A percentile compares a stretch with the other conserved stretches of the same genome.
Conservation (phyloP, 1,139 yeast species). For the Hemisphaericaspora xylofermentans region DNA sequence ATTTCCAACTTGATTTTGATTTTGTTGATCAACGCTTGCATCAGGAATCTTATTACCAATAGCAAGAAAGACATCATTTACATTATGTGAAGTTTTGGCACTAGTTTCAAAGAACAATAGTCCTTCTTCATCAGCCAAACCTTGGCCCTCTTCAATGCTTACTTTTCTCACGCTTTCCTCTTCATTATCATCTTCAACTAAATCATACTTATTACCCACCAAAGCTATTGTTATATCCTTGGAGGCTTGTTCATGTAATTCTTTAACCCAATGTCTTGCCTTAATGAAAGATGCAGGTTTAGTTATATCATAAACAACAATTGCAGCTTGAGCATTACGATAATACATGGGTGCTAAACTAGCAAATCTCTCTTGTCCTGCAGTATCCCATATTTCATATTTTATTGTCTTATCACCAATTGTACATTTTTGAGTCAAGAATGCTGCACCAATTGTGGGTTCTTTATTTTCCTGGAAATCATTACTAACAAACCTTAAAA, state of each 20-base stretch:
- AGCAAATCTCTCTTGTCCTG: constrained; percentile 97
- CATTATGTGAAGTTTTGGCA: constrained; percentile 87
- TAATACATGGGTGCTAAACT: constrained; percentile 97
- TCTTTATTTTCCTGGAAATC: constrained; percentile 96
- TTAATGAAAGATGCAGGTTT: constrained; percentile 96
- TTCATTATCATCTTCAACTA: constrained; percentile 39
- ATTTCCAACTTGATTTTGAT: constrained; percentile 9
- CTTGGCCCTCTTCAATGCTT: constrained; percentile 82
- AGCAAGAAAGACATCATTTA: constrained; percentile 74
- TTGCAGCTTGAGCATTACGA: constrained; percentile 97
- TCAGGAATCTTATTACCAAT: constrained; percentile 84
- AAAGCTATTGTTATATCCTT: constrained; percentile 89
- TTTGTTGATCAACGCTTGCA: constrained; percentile 7
- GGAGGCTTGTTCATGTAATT: constrained; percentile 90
- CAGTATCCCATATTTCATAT: constrained; percentile 98
- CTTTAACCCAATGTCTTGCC: constrained; percentile 99
- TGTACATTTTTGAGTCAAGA: constrained; percentile 90
- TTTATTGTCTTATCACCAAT: constrained; percentile 88
- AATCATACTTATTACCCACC: constrained; percentile 89
- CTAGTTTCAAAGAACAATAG: constrained; percentile 87
- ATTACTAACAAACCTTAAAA: constrained; percentile 87
- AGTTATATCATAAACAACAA: constrained; percentile 93
- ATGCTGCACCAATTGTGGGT: constrained; percentile 98
- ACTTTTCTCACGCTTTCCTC: constrained; percentile 62
- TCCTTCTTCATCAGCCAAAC: constrained; percentile 69